Base-by-base conservation (phyloP, 768 basidiomycete genomes). In the Rhizopogon sp. region DNA sequence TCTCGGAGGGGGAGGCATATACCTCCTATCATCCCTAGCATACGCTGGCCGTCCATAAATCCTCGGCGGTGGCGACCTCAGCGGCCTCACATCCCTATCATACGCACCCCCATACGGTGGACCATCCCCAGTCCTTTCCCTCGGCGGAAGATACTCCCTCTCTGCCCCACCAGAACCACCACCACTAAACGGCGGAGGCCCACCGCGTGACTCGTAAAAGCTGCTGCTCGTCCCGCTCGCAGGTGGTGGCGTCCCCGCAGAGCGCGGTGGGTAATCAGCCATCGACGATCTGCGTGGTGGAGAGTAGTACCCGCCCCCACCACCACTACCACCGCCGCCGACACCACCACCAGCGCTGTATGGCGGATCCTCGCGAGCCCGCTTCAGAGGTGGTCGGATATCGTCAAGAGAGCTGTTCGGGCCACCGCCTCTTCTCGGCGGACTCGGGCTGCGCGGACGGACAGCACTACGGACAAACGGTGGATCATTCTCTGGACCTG, bases 391-490 rank as follows among this genome's bases (percentile, higher is more conserved):
- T 6, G 79, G 79, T 22, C 79, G 70, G 22, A 67, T 22, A 43
- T 77, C 79, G 22, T 76, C 77, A 1, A 66, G 58, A 9, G 66
- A 54, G 3, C 58, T 56, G 25, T 41, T 62, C 13, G 68, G 35
- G 0, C 66, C 70, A 29, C 69, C 62, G 13, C 77, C 66, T 6
- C 56, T 64, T 33, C 72, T 64, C 3, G 69, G 57, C 35, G 74
- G 74, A 63, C 76, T 80, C 4, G 76, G 72, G 55, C 79, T 81
- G 41, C 78, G 71, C 10, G 59, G 71, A n/a, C 79, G 72, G 20
- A 78, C 71, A 5, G 78, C 73, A 25, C 22, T 25, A n/a, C 67
- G 69, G 56, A 72, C 75, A 6, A 68, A 57, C 2, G 66, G 62
- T 5, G 66, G 60, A 25, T 61, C 63, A 11, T 56, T 57, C 7